A percentile compares a stretch with the other conserved stretches of the same genome.
Conservation (phyloP, 2,329 filamentous ascomycete genomes). For the Penicillium sp. region DNA sequence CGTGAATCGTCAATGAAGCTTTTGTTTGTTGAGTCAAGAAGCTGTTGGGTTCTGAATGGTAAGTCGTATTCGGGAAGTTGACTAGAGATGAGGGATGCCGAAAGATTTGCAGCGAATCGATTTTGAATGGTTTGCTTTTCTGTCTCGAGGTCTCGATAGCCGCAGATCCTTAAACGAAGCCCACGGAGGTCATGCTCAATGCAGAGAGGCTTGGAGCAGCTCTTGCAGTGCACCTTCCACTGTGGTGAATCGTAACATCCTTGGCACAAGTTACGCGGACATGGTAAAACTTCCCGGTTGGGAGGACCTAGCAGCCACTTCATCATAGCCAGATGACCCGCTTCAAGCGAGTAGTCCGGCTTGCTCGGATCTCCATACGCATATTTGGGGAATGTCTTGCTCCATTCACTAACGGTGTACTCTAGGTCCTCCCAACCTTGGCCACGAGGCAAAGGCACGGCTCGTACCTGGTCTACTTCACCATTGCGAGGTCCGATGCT, state of each 20-base stretch:
- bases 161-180: conserved; percentile 57
- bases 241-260: conserved; percentile 59
- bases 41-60: conserved; percentile 33
- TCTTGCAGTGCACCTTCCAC: conserved; percentile 61
- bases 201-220: conserved; percentile 57
- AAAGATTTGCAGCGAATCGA: conserved; percentile 19
- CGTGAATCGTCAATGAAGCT: conserved; percentile 38
- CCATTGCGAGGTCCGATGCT: conserved; percentile 55
- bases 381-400: conserved; percentile 41
- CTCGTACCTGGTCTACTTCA: conserved; percentile 57
- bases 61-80: conserved; percentile 29
- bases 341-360: conserved; percentile 42
- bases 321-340: conserved; percentile 46
- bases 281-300: conserved; percentile 48
- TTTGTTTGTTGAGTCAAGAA: conserved; percentile 34
- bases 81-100: conserved; percentile 16
- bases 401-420: conserved; percentile 46
- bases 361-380: conserved; percentile 43
- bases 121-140: conserved; percentile 49
- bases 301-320: conserved; percentile 51
- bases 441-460: conserved; percentile 56
- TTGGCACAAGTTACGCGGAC: conserved; percentile 57
- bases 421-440: conserved; percentile 59
- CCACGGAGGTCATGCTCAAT: conserved; percentile 61
- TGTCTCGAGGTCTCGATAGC: conserved; percentile 54